These are phyloP conservation scores for Gonapodya prolifera DNA, from an alignment of 192 early-diverging fungal genomes.

Conservation along the genomic window DNA sequence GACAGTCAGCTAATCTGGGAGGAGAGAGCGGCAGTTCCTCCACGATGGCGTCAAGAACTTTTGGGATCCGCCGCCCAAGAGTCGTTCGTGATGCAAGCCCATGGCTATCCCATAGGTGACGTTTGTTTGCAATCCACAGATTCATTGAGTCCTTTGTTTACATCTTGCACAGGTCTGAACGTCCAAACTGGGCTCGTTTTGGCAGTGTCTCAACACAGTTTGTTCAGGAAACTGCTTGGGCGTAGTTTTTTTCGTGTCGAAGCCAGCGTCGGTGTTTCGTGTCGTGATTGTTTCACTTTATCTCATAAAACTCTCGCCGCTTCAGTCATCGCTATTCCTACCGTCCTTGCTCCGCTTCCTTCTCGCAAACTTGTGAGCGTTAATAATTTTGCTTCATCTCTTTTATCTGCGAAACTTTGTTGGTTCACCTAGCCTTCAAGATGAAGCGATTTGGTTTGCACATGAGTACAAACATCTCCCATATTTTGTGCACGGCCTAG, in stretches of 20 bases:
- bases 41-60: neutral
- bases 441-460: slow-evolving; percentile 56
- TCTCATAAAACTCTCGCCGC: neutral
- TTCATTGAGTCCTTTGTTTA: too few relatives aligned
- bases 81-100: neutral
- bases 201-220: neutral
- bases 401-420: neutral
- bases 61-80: neutral
- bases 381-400: neutral
- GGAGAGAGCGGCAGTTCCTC: neutral
- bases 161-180: neutral
- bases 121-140: neutral
- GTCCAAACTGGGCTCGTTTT: neutral
- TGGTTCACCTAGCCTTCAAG: slow-evolving; percentile 27
- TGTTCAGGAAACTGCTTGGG: neutral
- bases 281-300: neutral
- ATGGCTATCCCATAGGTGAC: neutral
- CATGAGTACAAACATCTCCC: slow-evolving; percentile 52
- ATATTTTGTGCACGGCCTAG: slow-evolving; percentile 88
- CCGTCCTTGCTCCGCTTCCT: neutral
- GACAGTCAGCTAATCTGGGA: neutral
- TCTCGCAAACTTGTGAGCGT: neutral
- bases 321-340: neutral
- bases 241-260: neutral
- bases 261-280: neutral